Evolutionary conservation across 768 basidiomycete genomes (phyloP).

Genomic region (Leccinum disarticulatum): DNA sequence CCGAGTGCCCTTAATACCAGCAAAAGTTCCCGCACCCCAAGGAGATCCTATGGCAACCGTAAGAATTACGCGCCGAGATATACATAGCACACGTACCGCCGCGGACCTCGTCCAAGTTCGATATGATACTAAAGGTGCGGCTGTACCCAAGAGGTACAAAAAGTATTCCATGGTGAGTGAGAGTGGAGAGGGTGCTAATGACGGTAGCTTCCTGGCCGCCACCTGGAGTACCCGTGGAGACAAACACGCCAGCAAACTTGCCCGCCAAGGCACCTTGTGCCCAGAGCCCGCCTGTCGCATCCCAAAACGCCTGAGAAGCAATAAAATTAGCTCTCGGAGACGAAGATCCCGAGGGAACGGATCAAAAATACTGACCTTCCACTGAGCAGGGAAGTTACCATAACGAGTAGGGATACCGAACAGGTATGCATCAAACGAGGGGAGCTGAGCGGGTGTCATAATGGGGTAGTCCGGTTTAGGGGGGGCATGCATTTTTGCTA

Average conservation of each 20-base stretch:
- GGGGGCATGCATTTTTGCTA: conserved; percentile 68
- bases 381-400: conserved; percentile 78
- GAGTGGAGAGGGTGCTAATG: conserved; percentile 50
- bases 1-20: conserved; percentile 46
- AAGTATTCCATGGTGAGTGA: conserved; percentile 71
- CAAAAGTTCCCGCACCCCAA: conserved; percentile 73
- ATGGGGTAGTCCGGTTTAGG: conserved; percentile 72
- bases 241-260: conserved; percentile 75
- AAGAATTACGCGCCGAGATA: background rate
- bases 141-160: conserved; percentile 74
- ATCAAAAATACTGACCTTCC: conserved; percentile 51
- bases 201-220: conserved; percentile 78
- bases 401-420: conserved; percentile 80
- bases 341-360: background rate
- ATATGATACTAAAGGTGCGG: conserved; percentile 41
- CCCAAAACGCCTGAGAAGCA: conserved; percentile 62
- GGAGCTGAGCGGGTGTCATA: conserved; percentile 53
- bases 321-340: conserved; percentile 7
- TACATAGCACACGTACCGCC: conserved; percentile 47
- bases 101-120: conserved; percentile 48
- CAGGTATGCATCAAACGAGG: conserved; percentile 67
- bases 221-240: conserved; percentile 69
- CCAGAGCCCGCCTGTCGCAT: conserved; percentile 72
- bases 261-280: conserved; percentile 56
- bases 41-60: conserved; percentile 53